These are phyloP conservation scores for Colletotrichum lentis DNA, from an alignment of 2,329 filamentous ascomycete genomes.

Conservation along the genomic window DNA sequence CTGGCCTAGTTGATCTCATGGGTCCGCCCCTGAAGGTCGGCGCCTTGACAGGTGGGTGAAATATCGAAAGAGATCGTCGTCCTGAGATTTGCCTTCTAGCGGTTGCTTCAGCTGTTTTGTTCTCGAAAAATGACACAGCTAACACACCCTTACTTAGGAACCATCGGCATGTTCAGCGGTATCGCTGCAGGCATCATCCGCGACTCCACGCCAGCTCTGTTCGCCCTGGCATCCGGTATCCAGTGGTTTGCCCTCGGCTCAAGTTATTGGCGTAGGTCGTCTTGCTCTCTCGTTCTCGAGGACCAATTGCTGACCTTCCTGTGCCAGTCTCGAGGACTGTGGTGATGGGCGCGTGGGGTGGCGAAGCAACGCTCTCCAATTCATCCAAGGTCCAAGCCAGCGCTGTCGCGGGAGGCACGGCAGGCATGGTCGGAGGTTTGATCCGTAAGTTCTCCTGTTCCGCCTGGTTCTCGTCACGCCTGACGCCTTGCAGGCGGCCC, in stretches of 20 bases:
- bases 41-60: slow-evolving; percentile 61
- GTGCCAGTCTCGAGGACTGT: slow-evolving; percentile 58
- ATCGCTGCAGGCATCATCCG: slow-evolving; percentile 76
- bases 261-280: slow-evolving; percentile 74
- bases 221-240: slow-evolving; percentile 74
- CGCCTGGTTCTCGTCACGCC: slow-evolving; percentile 12
- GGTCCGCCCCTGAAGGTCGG: slow-evolving; percentile 66
- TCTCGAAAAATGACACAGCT: slow-evolving; percentile 2
- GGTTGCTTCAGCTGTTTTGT: not conserved
- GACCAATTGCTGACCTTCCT: slow-evolving; percentile 28
- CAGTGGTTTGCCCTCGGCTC: slow-evolving; percentile 84
- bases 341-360: slow-evolving; percentile 58
- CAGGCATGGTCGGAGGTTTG: slow-evolving; percentile 67
- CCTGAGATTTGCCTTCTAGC: not conserved
- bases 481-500: slow-evolving; percentile 55
- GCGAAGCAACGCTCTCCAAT: slow-evolving; percentile 61
- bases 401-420: slow-evolving; percentile 73
- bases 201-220: slow-evolving; percentile 72
- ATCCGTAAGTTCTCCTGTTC: slow-evolving; percentile 54
- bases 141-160: slow-evolving; percentile 54
- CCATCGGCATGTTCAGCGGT: slow-evolving; percentile 69
- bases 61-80: not conserved
- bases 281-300: not conserved
- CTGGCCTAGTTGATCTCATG: slow-evolving; percentile 56
- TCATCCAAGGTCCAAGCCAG: slow-evolving; percentile 73